Conservation (phyloP, 140 eudicot species). For the Anethum foeniculum region DNA sequence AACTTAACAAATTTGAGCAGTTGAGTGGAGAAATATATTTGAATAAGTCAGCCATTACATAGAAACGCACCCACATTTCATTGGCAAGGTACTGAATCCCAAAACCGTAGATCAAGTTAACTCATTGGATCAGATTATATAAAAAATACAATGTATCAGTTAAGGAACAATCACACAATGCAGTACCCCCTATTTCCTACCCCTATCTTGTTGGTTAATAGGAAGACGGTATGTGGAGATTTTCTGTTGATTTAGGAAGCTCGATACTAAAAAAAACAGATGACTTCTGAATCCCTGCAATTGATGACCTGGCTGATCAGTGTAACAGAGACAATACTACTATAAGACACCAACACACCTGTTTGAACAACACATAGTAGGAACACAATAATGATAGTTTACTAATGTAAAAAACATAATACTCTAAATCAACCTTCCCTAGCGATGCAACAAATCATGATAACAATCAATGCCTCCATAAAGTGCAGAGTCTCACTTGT, state of each 20-base stretch:
- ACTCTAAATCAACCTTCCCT: no score
- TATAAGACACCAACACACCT: background rate
- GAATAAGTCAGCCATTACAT: background rate
- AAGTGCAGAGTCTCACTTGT: background rate
- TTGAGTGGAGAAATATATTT: background rate
- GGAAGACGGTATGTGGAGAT: background rate
- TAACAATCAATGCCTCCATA: background rate
- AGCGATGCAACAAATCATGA: background rate
- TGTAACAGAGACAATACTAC: background rate
- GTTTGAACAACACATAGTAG: background rate
- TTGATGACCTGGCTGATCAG: background rate
- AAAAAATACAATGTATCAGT: background rate
- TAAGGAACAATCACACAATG: background rate
- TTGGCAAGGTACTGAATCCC: background rate
- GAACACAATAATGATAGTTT: background rate
- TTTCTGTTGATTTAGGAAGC: background rate
- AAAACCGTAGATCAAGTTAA: background rate
- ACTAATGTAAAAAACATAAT: background rate
- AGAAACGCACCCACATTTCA: background rate
- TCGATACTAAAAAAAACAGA: background rate
- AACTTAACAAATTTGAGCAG: background rate
- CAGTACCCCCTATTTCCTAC: background rate
- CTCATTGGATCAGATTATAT: background rate
- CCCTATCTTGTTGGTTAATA: background rate
- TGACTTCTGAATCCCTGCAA: background rate